Percentiles rank a stretch among this genome's conserved stretches.
Evolutionary conservation across 345 rosid genomes (phyloP).

Genomic region (Camelina sativa): DNA sequence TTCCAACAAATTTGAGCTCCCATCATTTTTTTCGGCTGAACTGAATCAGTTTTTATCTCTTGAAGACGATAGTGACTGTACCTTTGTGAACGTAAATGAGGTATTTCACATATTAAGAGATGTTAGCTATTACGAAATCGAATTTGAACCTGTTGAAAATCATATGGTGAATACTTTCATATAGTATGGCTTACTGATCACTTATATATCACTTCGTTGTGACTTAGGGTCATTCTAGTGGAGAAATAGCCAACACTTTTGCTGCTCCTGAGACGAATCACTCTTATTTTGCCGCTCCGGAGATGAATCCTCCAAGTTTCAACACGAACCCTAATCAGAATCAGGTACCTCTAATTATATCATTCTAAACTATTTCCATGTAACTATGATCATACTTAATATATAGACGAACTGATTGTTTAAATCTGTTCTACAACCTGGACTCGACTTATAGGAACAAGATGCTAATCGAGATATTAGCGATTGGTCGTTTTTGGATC

Average conservation of each 20-base stretch:
- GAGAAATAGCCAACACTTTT: conserved; percentile 30
- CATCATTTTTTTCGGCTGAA: conserved; percentile 18
- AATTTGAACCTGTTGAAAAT: background rate
- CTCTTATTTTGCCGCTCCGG: conserved; percentile 24
- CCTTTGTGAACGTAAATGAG: conserved; percentile 30
- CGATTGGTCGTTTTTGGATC: conserved; percentile 29
- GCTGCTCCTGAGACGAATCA: conserved; percentile 24
- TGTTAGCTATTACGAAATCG: background rate
- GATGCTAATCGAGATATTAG: conserved; percentile 14
- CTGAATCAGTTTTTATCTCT: conserved; percentile 16
- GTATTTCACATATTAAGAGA: conserved; percentile 17
- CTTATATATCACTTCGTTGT: conserved; percentile 1
- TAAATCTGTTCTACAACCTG: conserved; percentile 6
- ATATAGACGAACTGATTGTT: background rate
- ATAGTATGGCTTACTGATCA: background rate
- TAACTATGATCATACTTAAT: background rate
- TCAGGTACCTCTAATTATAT: conserved; percentile 33
- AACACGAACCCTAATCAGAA: conserved; percentile 22
- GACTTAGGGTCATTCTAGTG: conserved; percentile 27
- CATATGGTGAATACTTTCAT: conserved; percentile 1
- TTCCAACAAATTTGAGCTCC: conserved; percentile 22
- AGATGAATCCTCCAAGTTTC: conserved; percentile 1
- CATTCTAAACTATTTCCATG: background rate
- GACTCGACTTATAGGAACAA: conserved; percentile 27
- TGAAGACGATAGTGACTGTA: conserved; percentile 22